phyloP scores from a whole-genome alignment of 306 rosid species.

The Malus sylvestris region DNA sequence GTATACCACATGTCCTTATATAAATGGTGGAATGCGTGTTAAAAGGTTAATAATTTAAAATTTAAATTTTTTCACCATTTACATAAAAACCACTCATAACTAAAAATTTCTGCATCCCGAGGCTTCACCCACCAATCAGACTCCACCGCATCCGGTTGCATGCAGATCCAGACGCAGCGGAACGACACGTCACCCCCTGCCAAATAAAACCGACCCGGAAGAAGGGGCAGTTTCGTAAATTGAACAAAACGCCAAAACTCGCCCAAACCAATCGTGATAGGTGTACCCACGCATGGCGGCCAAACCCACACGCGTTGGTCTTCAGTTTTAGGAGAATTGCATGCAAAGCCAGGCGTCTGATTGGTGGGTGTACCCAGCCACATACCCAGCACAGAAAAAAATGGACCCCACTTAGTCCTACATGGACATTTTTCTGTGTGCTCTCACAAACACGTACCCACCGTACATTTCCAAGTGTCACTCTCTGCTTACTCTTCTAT shows the following conservation, averaged over 20 bases:
- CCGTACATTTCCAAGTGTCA: conserved; percentile 55
- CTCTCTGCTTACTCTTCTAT: conserved; percentile 31
- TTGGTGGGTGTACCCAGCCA: conserved; percentile 20
- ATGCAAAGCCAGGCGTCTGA: conserved; percentile 18
- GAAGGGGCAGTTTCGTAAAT: neutral
- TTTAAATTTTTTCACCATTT: accelerated
- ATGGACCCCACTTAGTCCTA: conserved; percentile 48
- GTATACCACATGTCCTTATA: accelerated
- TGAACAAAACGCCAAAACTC: neutral
- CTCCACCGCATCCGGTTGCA: conserved; percentile 25
- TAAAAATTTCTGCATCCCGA: no score
- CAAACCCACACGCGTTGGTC: conserved; percentile 44
- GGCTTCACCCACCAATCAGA: neutral
- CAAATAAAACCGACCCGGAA: conserved; percentile 47
- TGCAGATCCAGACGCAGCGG: neutral
- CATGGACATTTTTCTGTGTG: conserved; percentile 21
- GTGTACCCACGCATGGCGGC: conserved; percentile 78
- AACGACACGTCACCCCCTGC: conserved; percentile 17
- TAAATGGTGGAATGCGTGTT: no score
- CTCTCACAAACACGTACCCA: conserved; percentile 67
- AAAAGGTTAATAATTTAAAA: no score
- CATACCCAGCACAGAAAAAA: neutral
- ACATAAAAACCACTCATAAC: no score
- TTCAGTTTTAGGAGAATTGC: neutral
- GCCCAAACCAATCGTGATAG: conserved; percentile 52